Percentiles rank a stretch among this genome's conserved stretches.
phyloP scores from a whole-genome alignment of 1,284 basidiomycete genomes.

The Cutaneotrichosporon cutaneum region DNA sequence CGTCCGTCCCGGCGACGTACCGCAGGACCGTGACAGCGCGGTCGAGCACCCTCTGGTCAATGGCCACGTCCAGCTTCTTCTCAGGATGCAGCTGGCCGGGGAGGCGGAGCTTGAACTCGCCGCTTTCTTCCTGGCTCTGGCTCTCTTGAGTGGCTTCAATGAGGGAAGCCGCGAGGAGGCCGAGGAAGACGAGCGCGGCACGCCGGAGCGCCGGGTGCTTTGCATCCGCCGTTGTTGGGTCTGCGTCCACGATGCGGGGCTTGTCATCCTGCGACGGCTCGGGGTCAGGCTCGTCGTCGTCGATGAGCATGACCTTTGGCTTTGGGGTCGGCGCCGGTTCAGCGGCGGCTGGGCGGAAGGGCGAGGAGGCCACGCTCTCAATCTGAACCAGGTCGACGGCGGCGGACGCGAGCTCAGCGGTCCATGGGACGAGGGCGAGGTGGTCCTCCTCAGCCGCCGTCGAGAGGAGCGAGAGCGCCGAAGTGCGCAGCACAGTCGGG shows the following conservation, averaged over 20 bases:
- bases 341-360: slow-evolving; percentile 1
- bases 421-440: slow-evolving; percentile 64
- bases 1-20: slow-evolving; percentile 71
- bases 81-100: slow-evolving; percentile 2
- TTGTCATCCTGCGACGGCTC: slow-evolving; percentile 15
- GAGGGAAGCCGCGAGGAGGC: slow-evolving; percentile 61
- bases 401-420: slow-evolving; percentile 62
- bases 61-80: neutral
- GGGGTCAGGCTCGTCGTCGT: slow-evolving; percentile 27
- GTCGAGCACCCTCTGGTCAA: slow-evolving; percentile 47
- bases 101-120: slow-evolving; percentile 25
- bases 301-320: slow-evolving; percentile 23
- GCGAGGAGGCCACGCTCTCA: slow-evolving; percentile 58
- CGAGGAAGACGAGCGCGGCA: slow-evolving; percentile 75
- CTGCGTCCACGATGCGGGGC: slow-evolving; percentile 55
- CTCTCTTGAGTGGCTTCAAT: slow-evolving; percentile 22
- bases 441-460: slow-evolving; percentile 67
- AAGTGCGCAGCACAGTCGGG: slow-evolving; percentile 73
- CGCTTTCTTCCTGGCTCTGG: slow-evolving; percentile 2
- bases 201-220: slow-evolving; percentile 77
- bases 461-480: slow-evolving; percentile 76
- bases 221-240: slow-evolving; percentile 59
- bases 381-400: slow-evolving; percentile 77
- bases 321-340: slow-evolving; percentile 8
- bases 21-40: slow-evolving; percentile 65